These are phyloP conservation scores for Epichloe uncinata DNA, from an alignment of 2,329 filamentous ascomycete genomes.

Conservation along the genomic window DNA sequence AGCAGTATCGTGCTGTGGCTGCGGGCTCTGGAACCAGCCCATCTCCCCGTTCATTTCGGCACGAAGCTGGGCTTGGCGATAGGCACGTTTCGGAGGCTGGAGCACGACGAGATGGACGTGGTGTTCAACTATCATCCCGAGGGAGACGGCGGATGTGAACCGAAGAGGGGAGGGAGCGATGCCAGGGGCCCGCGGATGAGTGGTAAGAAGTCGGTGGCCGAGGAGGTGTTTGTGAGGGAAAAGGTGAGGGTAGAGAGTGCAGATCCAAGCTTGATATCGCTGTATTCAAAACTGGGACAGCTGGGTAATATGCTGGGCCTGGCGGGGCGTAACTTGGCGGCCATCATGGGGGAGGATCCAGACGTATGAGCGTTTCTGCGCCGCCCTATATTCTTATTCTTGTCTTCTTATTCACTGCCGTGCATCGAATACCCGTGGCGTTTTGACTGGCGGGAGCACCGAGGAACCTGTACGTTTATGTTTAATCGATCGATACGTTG, in stretches of 20 bases:
- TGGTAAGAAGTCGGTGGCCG: conserved; percentile 12
- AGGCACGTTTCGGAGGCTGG: conserved; percentile 46
- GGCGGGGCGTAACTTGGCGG: conserved; percentile 56
- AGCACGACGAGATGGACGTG: conserved; percentile 70
- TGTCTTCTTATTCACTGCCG: not conserved
- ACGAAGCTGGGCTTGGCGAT: conserved; percentile 60
- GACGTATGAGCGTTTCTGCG: conserved; percentile 7
- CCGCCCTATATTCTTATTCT: not conserved
- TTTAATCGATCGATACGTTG: no score
- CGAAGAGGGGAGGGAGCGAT: conserved; percentile 10
- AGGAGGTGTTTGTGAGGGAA: conserved; percentile 72
- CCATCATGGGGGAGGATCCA: conserved; percentile 57
- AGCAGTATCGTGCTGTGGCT: conserved; percentile 56
- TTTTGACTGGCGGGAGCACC: not conserved
- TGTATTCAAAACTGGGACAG: conserved; percentile 71
- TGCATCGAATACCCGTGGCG: conserved; percentile 8
- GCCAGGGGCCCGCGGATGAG: conserved; percentile 12
- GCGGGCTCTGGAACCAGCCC: conserved; percentile 55
- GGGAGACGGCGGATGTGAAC: conserved; percentile 16
- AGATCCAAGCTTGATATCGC: conserved; percentile 72
- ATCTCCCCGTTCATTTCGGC: conserved; percentile 45
- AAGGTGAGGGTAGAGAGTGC: conserved; percentile 82
- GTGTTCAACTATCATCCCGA: conserved; percentile 50
- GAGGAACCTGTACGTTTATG: no score
- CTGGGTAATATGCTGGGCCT: conserved; percentile 60